These are phyloP conservation scores for Phialemonium atrogriseum DNA, from an alignment of 2,329 filamentous ascomycete species.

Conservation along the genomic window DNA sequence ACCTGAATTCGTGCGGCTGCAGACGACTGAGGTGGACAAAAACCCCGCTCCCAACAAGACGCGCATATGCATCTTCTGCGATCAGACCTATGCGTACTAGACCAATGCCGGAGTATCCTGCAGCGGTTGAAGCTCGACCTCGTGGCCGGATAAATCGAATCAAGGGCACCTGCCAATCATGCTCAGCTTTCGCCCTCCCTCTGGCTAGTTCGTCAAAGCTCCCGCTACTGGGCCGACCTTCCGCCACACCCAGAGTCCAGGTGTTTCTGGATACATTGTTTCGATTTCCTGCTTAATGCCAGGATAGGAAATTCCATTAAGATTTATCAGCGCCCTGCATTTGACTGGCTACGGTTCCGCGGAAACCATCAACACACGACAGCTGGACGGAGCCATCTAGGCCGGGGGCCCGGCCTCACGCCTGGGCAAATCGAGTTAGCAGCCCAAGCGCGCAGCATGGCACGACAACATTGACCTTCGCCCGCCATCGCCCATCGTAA, in stretches of 20 bases:
- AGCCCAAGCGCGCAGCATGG: too few relatives aligned
- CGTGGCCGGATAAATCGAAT: constrained; percentile 2
- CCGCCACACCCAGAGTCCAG: background rate
- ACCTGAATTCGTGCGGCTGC: background rate
- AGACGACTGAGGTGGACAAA: background rate
- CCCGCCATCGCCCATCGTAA: background rate
- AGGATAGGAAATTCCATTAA: background rate
- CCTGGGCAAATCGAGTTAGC: too few relatives aligned
- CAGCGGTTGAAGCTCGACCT: background rate
- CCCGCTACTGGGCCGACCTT: too few relatives aligned
- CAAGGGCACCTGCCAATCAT: background rate
- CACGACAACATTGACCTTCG: background rate
- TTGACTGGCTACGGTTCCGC: background rate
- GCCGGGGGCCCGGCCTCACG: too few relatives aligned
- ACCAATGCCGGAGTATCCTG: background rate
- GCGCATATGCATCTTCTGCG: background rate
- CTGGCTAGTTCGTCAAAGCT: background rate
- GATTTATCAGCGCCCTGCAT: background rate
- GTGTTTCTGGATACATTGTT: background rate
- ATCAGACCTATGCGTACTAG: background rate
- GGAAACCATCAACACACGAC: constrained; percentile 1
- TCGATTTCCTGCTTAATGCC: background rate
- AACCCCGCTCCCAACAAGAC: background rate
- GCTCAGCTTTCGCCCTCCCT: background rate
- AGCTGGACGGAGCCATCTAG: background rate